phyloP scores from a whole-genome alignment of 1,284 basidiomycete species.

The Entoloma clypeatum region DNA sequence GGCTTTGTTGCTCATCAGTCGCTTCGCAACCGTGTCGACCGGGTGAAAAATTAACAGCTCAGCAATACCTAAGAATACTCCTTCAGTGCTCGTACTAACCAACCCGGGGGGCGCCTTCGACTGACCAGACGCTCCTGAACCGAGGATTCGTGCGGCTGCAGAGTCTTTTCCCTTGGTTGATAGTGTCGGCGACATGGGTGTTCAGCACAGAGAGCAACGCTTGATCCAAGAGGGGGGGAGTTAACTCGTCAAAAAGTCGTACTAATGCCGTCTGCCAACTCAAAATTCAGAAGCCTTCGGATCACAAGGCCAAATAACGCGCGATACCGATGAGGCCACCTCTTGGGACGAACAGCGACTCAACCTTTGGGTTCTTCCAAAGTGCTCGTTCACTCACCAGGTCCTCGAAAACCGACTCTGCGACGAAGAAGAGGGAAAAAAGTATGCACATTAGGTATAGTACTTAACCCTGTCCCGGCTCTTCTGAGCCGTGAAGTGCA shows the following conservation, averaged over 20 bases:
- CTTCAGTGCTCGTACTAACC: slow-evolving; percentile 4
- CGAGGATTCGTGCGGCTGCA: slow-evolving; percentile 85
- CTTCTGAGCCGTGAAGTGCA: too few species aligned
- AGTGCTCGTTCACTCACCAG: not conserved
- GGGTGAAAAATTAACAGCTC: slow-evolving; percentile 92
- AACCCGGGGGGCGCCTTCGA: slow-evolving; percentile 8
- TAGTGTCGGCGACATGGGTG: slow-evolving; percentile 58
- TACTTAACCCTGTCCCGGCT: too few species aligned
- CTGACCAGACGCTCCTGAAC: slow-evolving; percentile 88
- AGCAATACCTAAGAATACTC: slow-evolving; percentile 67
- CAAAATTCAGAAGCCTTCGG: slow-evolving; percentile 19
- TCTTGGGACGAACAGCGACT: not conserved
- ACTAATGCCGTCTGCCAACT: slow-evolving; percentile 7
- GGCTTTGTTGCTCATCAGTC: slow-evolving; percentile 95
- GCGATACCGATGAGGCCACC: not conserved
- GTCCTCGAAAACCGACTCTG: too few species aligned
- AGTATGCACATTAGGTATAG: too few species aligned
- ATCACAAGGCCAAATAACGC: slow-evolving; percentile 18
- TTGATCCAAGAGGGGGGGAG: slow-evolving; percentile 10
- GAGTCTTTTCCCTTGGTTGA: slow-evolving; percentile 79
- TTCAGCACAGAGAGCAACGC: slow-evolving; percentile 10
- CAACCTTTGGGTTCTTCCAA: not conserved
- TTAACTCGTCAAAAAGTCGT: slow-evolving; percentile 10
- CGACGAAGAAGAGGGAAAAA: too few species aligned
- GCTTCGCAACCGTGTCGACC: slow-evolving; percentile 95